Percentiles rank a stretch among this genome's conserved stretches.
phyloP scores from a whole-genome alignment of 345 rosid genomes.

The thale cress (Arabidopsis thaliana) region TAIR10.1 NC_003075.7:12709001-12709500 shows the following conservation, averaged over 20 bases:
- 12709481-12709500: slow-evolving; percentile 17
- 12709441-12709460: slow-evolving; percentile 18
- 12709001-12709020: slow-evolving; percentile 82
- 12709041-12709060: slow-evolving; percentile 93
- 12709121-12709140: slow-evolving; percentile 29
- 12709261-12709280: slow-evolving; percentile 38
- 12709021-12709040: slow-evolving; percentile 93
- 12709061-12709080: slow-evolving; percentile 93
- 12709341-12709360: slow-evolving; percentile 83
- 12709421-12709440: slow-evolving; percentile 72
- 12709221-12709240: slow-evolving; percentile 84
- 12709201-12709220: slow-evolving; percentile 91
- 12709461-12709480: background rate
- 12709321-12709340: slow-evolving; percentile 15
- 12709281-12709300: slow-evolving; percentile 22
- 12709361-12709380: slow-evolving; percentile 93
- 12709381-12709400: slow-evolving; percentile 93
- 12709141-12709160: background rate
- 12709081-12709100: slow-evolving; percentile 95
- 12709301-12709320: slow-evolving; percentile 24
- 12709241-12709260: slow-evolving; percentile 94
- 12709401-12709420: slow-evolving; percentile 99
- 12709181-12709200: slow-evolving; percentile 61
- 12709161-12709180: background rate
- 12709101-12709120: slow-evolving; percentile 70